Evolutionary conservation across 75 land plant genomes (phyloP), one percentile per base, ranked within the genome.

Genomic region (Pinus taeda): DNA sequence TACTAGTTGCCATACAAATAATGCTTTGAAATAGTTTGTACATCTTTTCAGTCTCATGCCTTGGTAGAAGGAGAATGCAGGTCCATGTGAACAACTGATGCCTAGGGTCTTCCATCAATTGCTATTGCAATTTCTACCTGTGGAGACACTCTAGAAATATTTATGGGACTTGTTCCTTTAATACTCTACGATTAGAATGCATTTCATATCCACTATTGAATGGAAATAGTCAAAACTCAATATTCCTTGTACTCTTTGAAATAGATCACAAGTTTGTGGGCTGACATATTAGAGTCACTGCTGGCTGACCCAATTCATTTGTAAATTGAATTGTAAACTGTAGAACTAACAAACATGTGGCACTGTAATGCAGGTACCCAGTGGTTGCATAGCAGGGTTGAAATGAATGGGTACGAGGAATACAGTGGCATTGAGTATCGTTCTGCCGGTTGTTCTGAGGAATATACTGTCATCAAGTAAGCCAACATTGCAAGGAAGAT

Each of bases 351-450:
- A 49, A 49, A 49, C 9, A 49, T 49, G 12, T 2, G 55, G 55
- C 55, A 49, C 20, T 60, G 60, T 29, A 5, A 36, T 71, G 76
- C 81, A 93, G 95, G 90, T 39, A 85, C 79, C 57, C 88, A 94
- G 61, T 93, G 94, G 92, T 77, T 94, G 42, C 89, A 85, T 74
- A 87, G 95, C 64, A 86, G 95, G 71, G 58, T 94, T 53, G 97
- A 94, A 65, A 60, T 76, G 74, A 79, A 87, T 82, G 93, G 93
- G 17, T 94, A 94, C 80, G 97, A 94, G 81, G 97, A 94, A 63
- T 94, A 88, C 66, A 90, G 93, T 81, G 92, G 87, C 21, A 66
- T 45, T 56, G 95, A 94, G 71, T 84, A 86, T 59, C 86, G 91
- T n/a, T 88, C 92, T 60, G 74, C 93, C 80, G 95, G 95, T 77